Conservation (phyloP, 2,329 filamentous ascomycete species). For the Waltergamsia citrina region DNA sequence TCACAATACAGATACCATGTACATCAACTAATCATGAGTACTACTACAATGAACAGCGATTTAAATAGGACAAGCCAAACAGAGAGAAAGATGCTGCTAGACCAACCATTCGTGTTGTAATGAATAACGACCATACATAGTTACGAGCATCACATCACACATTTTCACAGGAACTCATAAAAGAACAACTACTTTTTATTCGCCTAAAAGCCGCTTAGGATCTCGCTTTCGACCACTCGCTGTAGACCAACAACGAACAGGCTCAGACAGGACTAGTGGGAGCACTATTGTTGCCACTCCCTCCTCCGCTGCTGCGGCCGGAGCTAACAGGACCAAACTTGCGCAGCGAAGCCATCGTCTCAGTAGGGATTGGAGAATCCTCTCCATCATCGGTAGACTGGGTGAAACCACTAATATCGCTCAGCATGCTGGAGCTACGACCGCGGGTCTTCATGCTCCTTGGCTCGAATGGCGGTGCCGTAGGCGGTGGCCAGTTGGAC, state of each 20-base stretch:
- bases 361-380: slow-evolving; percentile 2
- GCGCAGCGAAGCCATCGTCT: neutral
- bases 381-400: slow-evolving; percentile 50
- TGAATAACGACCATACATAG: too few species aligned
- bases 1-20: too few species aligned
- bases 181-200: neutral
- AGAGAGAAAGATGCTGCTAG: too few species aligned
- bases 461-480: slow-evolving; percentile 23
- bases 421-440: slow-evolving; percentile 58
- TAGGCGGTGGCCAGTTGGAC: slow-evolving; percentile 24
- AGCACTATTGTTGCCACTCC: slow-evolving; percentile 1
- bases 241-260: neutral
- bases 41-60: neutral
- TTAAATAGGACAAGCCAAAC: neutral
- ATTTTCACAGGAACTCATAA: neutral
- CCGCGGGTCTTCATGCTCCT: slow-evolving; percentile 34
- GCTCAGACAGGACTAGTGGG: neutral
- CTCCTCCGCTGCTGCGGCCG: neutral
- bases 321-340: neutral
- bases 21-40: too few species aligned
- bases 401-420: slow-evolving; percentile 57
- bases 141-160: neutral
- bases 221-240: neutral
- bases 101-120: too few species aligned
- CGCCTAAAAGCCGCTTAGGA: neutral